Evolutionary conservation across 768 basidiomycete genomes (phyloP).

Genomic region (Naganishia kalamii): DNA sequence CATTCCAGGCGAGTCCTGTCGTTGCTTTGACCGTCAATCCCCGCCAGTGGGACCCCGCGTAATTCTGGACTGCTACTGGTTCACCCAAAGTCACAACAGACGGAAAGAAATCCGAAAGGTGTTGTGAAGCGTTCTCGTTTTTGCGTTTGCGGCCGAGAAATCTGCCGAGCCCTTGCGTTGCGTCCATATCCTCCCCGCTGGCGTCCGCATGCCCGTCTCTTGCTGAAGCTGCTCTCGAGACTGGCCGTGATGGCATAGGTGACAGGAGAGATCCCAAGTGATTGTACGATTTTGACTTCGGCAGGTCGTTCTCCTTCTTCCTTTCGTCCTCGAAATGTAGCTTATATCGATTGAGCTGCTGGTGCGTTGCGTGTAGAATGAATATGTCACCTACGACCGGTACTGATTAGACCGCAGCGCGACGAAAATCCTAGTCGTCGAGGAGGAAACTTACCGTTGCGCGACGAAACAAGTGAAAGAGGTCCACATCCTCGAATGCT

Average conservation of each 20-base stretch:
- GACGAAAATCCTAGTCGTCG: not conserved
- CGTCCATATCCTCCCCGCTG: not conserved
- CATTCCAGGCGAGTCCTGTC: not conserved
- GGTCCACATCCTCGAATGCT: constrained; percentile 6
- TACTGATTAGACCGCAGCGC: not conserved
- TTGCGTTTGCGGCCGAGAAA: constrained; percentile 9
- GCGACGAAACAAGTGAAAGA: not conserved
- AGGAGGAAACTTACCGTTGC: not conserved
- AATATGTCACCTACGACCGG: not conserved
- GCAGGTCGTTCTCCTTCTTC: not conserved
- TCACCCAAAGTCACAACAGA: not conserved
- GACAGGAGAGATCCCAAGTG: not conserved
- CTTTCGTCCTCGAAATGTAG: not conserved
- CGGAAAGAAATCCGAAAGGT: constrained; percentile 5
- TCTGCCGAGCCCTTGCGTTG: not conserved
- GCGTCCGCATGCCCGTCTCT: not conserved
- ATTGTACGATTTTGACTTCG: not conserved
- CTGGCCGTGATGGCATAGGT: not conserved
- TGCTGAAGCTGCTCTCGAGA: not conserved
- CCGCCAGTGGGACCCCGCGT: not conserved
- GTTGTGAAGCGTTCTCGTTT: not conserved
- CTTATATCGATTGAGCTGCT: not conserved
- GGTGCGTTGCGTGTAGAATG: not conserved
- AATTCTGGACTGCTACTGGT: not conserved
- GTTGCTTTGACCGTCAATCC: not conserved